Evolutionary conservation across 352 stramenopile species (phyloP), one percentile per base, ranked within the genome.

Genomic region (Phytophthora nicotianae): DNA sequence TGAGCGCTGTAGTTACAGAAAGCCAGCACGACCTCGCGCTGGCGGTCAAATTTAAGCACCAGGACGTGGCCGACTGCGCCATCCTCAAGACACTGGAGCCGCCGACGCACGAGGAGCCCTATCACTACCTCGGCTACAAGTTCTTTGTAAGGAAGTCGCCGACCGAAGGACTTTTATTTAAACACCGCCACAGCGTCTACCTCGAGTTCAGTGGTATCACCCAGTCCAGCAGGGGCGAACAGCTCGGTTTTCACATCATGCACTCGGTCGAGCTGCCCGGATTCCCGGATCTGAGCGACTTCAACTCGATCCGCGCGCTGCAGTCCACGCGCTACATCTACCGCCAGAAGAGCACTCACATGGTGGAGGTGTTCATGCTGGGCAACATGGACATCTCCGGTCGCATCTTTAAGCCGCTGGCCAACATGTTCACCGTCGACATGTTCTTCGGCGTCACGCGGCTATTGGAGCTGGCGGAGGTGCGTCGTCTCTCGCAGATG

Each of bases 71-170:
- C 20, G 81, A 90, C 65, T 86, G 76, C 51, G 73, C 78, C 20
- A 78, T 90, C 41, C 60, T 90, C 32, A 71, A 85, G 57, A 77
- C 69, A 20, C 69, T 90, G 50, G 79, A 88, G 54, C 60, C 52
- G 5, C 79, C 78, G 23, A 86, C 75, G 5, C 35, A 58, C 0
- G 60, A 71, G 10, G 45, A 79, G 8, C 81, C 81, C 0, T 83
- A 84, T 33, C 69, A 83, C n/a, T 87, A 86, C 45, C 68, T 91
- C 35, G 79, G 79, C 5, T 87, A 84, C 68, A 91, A 91, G 65
- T 91, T 80, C 58, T 74, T 89, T 35, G 79, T 82, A 45, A 67
- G 72, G 21, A 80, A 81, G 55, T 75, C 78, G 2, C 70, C 76
- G 6, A 82, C 65, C 24, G 72, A 75, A 32, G 74, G 68, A 0